Conservation (phyloP, 768 basidiomycete species). For the Hirschioporus abietinus region DNA sequence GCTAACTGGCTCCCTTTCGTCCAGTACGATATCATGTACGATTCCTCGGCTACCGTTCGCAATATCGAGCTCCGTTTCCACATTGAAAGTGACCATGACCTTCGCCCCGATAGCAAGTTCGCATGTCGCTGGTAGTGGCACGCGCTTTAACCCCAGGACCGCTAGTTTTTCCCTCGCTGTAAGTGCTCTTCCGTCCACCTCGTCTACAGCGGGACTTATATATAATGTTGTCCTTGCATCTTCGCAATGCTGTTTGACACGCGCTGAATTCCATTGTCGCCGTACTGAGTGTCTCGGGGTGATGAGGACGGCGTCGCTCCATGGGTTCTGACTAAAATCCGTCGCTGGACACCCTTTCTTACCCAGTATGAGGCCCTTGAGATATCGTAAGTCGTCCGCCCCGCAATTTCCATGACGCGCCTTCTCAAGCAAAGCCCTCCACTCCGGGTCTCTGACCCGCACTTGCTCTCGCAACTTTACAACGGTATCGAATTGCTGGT, state of each 20-base stretch:
- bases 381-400: constrained; percentile 23
- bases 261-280: constrained; percentile 22
- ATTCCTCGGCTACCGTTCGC: constrained; percentile 35
- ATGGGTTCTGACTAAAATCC: constrained; percentile 19
- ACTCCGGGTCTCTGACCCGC: constrained; percentile 24
- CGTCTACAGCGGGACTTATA: constrained; percentile 23
- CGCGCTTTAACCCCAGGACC: constrained; percentile 11
- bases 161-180: constrained; percentile 7
- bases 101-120: constrained; percentile 31
- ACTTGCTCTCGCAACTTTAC: constrained; percentile 34
- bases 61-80: constrained; percentile 32
- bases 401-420: constrained; percentile 22
- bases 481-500: constrained; percentile 27
- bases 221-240: constrained; percentile 16
- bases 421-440: constrained; percentile 26
- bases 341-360: constrained; percentile 2
- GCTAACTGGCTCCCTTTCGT: constrained; percentile 16
- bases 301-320: constrained; percentile 22
- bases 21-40: constrained; percentile 29
- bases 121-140: constrained; percentile 16
- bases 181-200: constrained; percentile 7
- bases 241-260: constrained; percentile 19
- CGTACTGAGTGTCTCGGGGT: constrained; percentile 27
- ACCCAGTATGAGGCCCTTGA: constrained; percentile 22
- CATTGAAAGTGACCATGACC: constrained; percentile 33